Evolutionary conservation across 2,329 filamentous ascomycete genomes (phyloP), one percentile per base, ranked within the genome.

Genomic region (Pleurostoma richardsiae): DNA sequence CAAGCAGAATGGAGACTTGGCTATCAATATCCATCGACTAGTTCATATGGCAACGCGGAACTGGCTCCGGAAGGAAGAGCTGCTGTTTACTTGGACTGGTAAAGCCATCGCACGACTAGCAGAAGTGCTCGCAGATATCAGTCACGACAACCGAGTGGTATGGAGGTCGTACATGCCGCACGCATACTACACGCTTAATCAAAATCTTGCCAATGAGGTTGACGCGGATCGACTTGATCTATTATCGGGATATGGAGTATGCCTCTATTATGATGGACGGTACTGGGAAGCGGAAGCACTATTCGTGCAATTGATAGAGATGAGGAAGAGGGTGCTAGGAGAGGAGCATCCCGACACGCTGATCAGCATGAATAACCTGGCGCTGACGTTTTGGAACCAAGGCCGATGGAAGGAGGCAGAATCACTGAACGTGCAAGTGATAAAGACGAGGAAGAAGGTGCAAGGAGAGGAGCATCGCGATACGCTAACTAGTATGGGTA

Each of bases 401-500:
- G 45, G 51, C 2, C 46, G 48, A 36, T 50, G 53, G 29, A 3
- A 51, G 26, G 50, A 57, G 44, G 56, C 55, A 29, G 52, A 55
- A 41, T 29, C 47, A 39, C 46, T 54, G 6, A 29, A 51, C 41
- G 39, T 40, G 30, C 46, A 50, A 29, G 39, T 39, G n/a, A 33
- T 59, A 4, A 40, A 53, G 29, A 19, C 49, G n/a, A 39, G n/a
- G 8, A 26, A 48, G 30, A 52, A 45, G 44, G 40, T 49, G 8
- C 29, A 52, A 4, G 54, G 54, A 5, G n/a, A 30, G 8, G 47
- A 55, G 39, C 45, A 56, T 49, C 47, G 19, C 19, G 19, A 19
- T 19, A 19, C 19, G 19, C 19, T 19, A 19, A 19, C 19, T 19
- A 19, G 19, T 19, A 19, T 19, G 19, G 19, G 19, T 19, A 19